These are phyloP conservation scores for Wakefieldia striispora DNA, from an alignment of 768 basidiomycete species.

Conservation along the genomic window DNA sequence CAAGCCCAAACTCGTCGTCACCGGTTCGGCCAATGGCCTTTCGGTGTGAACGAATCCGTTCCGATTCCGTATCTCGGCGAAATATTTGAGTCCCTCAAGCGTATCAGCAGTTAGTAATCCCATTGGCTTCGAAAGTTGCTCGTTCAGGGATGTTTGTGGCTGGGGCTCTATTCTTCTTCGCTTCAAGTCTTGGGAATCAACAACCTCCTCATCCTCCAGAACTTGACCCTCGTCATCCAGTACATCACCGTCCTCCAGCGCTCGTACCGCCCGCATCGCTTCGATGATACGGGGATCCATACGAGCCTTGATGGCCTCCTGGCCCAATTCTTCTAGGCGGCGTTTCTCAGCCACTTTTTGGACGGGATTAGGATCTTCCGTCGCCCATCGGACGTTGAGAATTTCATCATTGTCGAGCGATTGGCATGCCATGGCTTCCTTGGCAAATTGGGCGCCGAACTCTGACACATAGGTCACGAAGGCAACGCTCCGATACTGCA, in stretches of 20 bases:
- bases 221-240: constrained; percentile 37
- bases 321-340: constrained; percentile 79
- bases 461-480: constrained; percentile 95
- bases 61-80: constrained; percentile 80
- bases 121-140: constrained; percentile 36
- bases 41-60: constrained; percentile 38
- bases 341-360: constrained; percentile 84
- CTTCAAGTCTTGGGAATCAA: constrained; percentile 35
- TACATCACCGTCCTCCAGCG: constrained; percentile 78
- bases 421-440: constrained; percentile 99
- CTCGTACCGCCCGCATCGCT: constrained; percentile 81
- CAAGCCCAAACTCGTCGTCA: constrained; percentile 53
- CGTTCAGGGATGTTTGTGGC: constrained; percentile 26
- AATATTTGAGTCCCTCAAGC: constrained; percentile 86
- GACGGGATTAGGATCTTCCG: constrained; percentile 95
- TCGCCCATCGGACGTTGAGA: constrained; percentile 98
- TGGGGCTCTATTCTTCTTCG: constrained; percentile 33
- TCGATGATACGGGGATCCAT: constrained; percentile 90
- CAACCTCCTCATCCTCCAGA: constrained; percentile 30
- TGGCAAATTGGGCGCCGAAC: constrained; percentile 88
- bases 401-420: constrained; percentile 97
- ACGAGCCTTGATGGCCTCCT: constrained; percentile 77
- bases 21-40: constrained; percentile 27
- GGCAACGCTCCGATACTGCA: constrained; percentile 93
- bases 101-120: constrained; percentile 83